Evolutionary conservation across 495 filamentous ascomycete genomes (phyloP), one percentile per base, ranked within the genome.

Genomic region (Parmelia sp.): DNA sequence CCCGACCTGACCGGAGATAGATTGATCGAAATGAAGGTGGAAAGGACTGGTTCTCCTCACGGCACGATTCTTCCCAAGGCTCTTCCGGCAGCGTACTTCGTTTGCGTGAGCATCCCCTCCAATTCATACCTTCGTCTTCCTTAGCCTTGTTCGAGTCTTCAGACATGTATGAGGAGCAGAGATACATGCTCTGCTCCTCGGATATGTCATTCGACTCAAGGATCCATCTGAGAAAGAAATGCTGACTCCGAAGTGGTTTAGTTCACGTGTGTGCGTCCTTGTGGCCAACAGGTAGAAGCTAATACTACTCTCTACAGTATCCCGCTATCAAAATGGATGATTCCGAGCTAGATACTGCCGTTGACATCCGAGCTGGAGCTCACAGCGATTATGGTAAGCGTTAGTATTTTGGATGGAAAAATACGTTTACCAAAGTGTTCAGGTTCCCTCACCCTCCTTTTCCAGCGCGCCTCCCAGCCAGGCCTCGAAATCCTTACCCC

Each of bases 401-500:
- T 36, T 73, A 80, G 63, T 72, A 39, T 35, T 27, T n/a, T 40
- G 36, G 12, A 14, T n/a, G 11, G 15, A 42, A 7, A 27, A 37
- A 25, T n/a, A 36, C 21, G 33, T 49, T 56, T 35, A 56, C 49
- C 23, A 21, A 59, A 31, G n/a, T 4, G 23, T 37, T 17, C 21
- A 70, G 69, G 81, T 36, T 80, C 79, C 66, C 73, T 90, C 63
- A 90, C 88, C 1, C 77, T 90, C 7, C 79, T 90, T 17, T 90
- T 97, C 75, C 91, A 93, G 69, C 83, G 89, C 1, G 84, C 85
- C 11, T 87, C 87, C 1, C 90, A 96, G 65, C 87, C 90, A 0
- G 94, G 94, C 0, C 80, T 98, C 8, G 93, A 98, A 73, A 90
- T 98, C 58, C 82, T 86, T 3, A 86, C 84, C 2, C 80, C 81